These are phyloP conservation scores for Misopates orontium DNA, from an alignment of 257 asterid species.

Conservation along the genomic window DNA sequence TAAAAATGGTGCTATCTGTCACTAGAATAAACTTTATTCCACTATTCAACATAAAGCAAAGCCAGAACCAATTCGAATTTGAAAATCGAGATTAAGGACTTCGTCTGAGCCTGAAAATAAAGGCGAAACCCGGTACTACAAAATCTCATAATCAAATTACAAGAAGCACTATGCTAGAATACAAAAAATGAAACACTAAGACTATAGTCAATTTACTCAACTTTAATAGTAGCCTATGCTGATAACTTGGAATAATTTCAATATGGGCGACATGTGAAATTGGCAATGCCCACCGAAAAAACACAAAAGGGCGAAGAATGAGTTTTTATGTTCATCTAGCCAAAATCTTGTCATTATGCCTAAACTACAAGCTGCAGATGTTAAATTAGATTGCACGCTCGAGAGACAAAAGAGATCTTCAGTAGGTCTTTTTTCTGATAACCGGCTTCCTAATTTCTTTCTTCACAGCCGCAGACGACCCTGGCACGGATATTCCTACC, in stretches of 20 bases:
- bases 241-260: constrained; percentile 1
- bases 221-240: not conserved
- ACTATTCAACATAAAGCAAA: too few relatives aligned
- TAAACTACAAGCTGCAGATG: constrained; percentile 17
- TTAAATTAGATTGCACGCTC: not conserved
- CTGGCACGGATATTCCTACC: constrained; percentile 40
- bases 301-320: not conserved
- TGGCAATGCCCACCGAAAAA: constrained; percentile 13
- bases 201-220: too few relatives aligned
- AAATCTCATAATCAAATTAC: not conserved
- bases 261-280: not conserved
- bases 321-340: constrained; percentile 10
- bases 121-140: not conserved
- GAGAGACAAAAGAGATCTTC: constrained; percentile 25
- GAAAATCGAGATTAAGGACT: too few relatives aligned
- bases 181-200: constrained; percentile 12
- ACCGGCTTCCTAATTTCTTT: constrained; percentile 63
- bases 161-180: constrained; percentile 9
- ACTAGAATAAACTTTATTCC: too few relatives aligned
- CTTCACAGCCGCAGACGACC: constrained; percentile 49
- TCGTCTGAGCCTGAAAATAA: too few relatives aligned
- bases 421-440: constrained; percentile 67
- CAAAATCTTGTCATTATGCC: constrained; percentile 1
- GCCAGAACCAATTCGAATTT: too few relatives aligned
- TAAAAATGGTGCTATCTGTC: too few relatives aligned